Conservation (phyloP, 2,329 filamentous ascomycete genomes). For the Beauveria pseudobassiana region DNA sequence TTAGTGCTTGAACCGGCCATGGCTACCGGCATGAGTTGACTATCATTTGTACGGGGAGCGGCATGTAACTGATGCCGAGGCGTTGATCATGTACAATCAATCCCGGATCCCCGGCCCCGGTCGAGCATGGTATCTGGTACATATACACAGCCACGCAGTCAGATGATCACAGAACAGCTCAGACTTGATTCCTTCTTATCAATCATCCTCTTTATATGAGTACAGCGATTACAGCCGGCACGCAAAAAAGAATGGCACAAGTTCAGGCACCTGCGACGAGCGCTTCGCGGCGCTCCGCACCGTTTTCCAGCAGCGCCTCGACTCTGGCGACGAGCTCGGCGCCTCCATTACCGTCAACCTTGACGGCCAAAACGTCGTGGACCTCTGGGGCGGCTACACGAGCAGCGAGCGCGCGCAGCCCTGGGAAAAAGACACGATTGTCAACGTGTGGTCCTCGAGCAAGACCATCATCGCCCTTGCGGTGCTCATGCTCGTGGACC, state of each 20-base stretch:
- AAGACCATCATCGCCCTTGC: constrained; percentile 23
- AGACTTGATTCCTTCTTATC: background rate
- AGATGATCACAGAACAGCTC: background rate
- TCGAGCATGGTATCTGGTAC: background rate
- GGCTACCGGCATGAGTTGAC: background rate
- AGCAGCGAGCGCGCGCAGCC: constrained; percentile 22
- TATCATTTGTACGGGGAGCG: background rate
- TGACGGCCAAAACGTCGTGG: constrained; percentile 32
- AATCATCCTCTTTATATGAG: background rate
- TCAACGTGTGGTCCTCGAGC: constrained; percentile 32
- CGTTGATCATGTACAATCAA: background rate
- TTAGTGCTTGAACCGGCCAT: background rate
- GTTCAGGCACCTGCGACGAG: constrained; percentile 30
- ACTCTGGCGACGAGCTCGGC: constrained; percentile 33
- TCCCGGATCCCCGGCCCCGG: background rate
- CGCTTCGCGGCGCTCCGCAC: constrained; percentile 28
- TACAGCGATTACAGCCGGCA: background rate
- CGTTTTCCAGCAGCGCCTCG: constrained; percentile 27
- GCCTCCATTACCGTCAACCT: constrained; percentile 35
- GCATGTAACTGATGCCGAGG: background rate
- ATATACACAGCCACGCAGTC: background rate
- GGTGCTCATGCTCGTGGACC: constrained; percentile 28
- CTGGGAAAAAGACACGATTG: constrained; percentile 34
- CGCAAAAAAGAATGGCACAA: constrained; percentile 12
- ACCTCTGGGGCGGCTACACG: constrained; percentile 36